Base-by-base conservation (phyloP, 768 basidiomycete genomes). In the Boletellus emodensis region DNA sequence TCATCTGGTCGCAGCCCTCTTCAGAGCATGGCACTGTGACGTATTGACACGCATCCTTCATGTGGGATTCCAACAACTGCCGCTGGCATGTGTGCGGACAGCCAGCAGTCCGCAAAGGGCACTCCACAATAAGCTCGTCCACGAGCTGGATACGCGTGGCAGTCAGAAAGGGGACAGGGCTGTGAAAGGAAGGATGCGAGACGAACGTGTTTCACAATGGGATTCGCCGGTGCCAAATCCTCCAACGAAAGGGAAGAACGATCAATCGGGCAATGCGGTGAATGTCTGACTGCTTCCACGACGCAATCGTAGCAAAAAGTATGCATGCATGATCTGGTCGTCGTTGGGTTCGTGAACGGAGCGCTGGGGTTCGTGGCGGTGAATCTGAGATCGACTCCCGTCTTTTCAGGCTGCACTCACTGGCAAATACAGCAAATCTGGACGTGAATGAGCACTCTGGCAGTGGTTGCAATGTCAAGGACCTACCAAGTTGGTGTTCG, bases 251-350 rank as follows among this genome's bases (percentile, higher is more conserved):
- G 73, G 0, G 82, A 74, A 13, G 81, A 84, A 18, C 93, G 81
- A 68, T 94, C 92, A 28, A 95, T 82, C 11, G 93, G 93, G 65
- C 93, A 95, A 53, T 84, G 83, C 0, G 77, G 72, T 7, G 83
- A 81, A 52, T 87, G 79, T 12, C 68, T 65, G 4, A 94, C 75
- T 0, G 92, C 87, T 44, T 75, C 73, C n/a, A 71, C 58, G 52
- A 94, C 88, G 61, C 93, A 95, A 28, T 82, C 84, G n/a, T 70
- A 69, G 65, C 93, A 95, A 66, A 94, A 94, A 0, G 90, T 94
- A 63, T 92, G 93, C 52, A 79, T 75, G 59, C 93, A 94, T 8
- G 84, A 81, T 36, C 69, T 76, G 0, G 89, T 84, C 0, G 87
- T 87, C 1, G 77, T 77, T 10, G 92, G 93, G 28, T 90, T 80